Evolutionary conservation across 495 filamentous ascomycete genomes (phyloP).

Genomic region (Aspergillus steynii): DNA sequence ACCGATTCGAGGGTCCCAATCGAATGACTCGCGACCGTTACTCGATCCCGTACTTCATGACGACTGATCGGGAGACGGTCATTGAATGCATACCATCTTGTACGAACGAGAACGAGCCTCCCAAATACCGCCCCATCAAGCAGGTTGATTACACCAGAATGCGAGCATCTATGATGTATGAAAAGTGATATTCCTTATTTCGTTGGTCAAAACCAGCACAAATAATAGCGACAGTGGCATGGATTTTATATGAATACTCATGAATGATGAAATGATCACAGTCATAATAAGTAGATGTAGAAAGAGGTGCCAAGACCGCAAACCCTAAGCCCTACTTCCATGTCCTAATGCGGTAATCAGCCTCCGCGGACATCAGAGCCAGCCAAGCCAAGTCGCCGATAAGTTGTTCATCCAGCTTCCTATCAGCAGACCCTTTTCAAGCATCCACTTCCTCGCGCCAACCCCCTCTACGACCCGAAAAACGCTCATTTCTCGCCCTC

Average conservation of each 20-base stretch:
- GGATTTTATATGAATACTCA: no score
- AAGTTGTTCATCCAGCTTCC: slow-evolving; percentile 11
- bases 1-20: slow-evolving; percentile 35
- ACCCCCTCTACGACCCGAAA: neutral
- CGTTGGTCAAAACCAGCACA: no score
- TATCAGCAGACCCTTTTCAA: neutral
- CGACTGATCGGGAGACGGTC: slow-evolving; percentile 52
- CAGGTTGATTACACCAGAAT: slow-evolving; percentile 53
- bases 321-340: slow-evolving; percentile 22
- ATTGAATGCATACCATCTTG: slow-evolving; percentile 60
- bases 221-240: neutral
- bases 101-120: slow-evolving; percentile 32
- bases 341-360: slow-evolving; percentile 11
- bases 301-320: neutral
- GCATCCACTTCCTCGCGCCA: neutral
- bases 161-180: slow-evolving; percentile 54
- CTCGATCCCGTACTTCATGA: slow-evolving; percentile 64
- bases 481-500: neutral
- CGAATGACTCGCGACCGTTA: slow-evolving; percentile 55
- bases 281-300: no score
- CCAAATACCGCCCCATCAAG: slow-evolving; percentile 55
- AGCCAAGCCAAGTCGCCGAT: slow-evolving; percentile 6
- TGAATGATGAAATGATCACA: no score
- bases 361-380: slow-evolving; percentile 16
- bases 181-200: slow-evolving; percentile 1